phyloP scores from a whole-genome alignment of 106 monocot species.

The Acorus calamus region DNA sequence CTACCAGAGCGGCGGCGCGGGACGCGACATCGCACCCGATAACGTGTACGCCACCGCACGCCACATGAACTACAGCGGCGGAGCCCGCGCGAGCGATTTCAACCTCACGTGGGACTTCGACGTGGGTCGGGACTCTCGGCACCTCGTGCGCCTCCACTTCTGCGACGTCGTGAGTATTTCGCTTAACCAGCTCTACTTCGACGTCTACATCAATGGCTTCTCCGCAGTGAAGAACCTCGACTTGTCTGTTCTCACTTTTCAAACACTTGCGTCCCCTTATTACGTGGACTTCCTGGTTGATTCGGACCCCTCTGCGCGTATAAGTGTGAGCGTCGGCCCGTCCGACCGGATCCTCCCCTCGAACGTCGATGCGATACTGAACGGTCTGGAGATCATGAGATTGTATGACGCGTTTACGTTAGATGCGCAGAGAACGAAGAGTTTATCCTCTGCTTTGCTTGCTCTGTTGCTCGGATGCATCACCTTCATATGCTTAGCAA shows the following conservation, averaged over 20 bases:
- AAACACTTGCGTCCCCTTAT: constrained; percentile 6
- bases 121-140: too few relatives aligned
- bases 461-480: constrained; percentile 2
- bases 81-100: too few relatives aligned
- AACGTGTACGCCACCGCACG: too few relatives aligned
- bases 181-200: constrained; percentile 8
- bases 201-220: constrained; percentile 16
- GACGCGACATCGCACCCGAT: too few relatives aligned
- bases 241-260: not conserved
- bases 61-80: too few relatives aligned
- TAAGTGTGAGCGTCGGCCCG: constrained; percentile 17
- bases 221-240: constrained; percentile 7
- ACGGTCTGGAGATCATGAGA: constrained; percentile 29
- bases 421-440: not conserved
- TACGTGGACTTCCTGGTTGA: constrained; percentile 15
- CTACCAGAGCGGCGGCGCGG: too few relatives aligned
- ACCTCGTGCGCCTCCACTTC: constrained; percentile 19
- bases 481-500: not conserved
- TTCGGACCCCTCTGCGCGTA: not conserved
- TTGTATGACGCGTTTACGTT: not conserved
- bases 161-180: constrained; percentile 22
- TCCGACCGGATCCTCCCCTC: constrained; percentile 2
- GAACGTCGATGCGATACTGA: constrained; percentile 17
- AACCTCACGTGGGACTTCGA: too few relatives aligned
- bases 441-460: not conserved